Conservation (phyloP, 2,329 filamentous ascomycete genomes). For the Venturia aucupariae region DNA sequence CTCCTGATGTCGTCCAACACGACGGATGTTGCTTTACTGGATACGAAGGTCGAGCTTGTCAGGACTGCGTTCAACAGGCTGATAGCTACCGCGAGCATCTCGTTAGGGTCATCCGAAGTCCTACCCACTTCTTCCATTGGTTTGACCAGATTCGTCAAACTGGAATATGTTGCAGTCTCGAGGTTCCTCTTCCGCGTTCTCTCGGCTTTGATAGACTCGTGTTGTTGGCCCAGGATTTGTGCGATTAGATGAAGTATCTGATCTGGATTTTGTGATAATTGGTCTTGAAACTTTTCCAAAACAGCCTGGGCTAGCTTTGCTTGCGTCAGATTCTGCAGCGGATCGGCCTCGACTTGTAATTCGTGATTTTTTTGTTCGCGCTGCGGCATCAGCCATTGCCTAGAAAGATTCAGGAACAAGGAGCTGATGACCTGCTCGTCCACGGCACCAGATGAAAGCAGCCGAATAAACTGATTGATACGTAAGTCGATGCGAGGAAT, state of each 20-base stretch:
- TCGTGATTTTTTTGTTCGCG: background rate
- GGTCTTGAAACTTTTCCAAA: constrained; percentile 53
- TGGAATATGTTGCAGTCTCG: constrained; percentile 21
- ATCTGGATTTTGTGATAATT: constrained; percentile 53
- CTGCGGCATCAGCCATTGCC: constrained; percentile 44
- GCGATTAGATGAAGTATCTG: constrained; percentile 56
- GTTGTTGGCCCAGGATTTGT: constrained; percentile 44
- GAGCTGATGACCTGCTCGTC: constrained; percentile 47
- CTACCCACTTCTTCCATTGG: background rate
- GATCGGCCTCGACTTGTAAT: constrained; percentile 24
- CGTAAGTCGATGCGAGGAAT: constrained; percentile 4
- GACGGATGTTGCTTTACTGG: background rate
- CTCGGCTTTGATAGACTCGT: constrained; percentile 35
- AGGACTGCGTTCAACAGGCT: constrained; percentile 28
- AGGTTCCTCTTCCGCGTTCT: constrained; percentile 26
- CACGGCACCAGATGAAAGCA: constrained; percentile 34
- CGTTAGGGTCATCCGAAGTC: constrained; percentile 13
- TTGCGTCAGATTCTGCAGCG: constrained; percentile 44
- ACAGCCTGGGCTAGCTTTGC: constrained; percentile 56
- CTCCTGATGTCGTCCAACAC: background rate
- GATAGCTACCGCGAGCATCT: constrained; percentile 32
- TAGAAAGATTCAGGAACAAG: constrained; percentile 52
- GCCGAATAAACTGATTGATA: background rate
- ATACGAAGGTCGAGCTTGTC: constrained; percentile 18
- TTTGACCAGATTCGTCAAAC: constrained; percentile 22